Evolutionary conservation across 1,139 yeast species (phyloP).

Genomic region (Magnusiomyces magnusii): DNA sequence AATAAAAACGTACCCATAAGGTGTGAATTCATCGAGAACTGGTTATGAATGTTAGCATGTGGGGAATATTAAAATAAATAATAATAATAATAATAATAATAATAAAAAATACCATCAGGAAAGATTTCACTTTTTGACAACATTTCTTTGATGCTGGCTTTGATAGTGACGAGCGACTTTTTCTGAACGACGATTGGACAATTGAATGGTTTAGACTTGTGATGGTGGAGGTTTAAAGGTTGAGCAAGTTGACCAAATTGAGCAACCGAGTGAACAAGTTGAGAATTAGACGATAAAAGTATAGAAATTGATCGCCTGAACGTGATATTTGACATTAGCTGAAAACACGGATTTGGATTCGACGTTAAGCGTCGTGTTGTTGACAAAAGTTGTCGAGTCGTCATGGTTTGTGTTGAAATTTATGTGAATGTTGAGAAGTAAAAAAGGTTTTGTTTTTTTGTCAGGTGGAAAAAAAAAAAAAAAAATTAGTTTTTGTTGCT

Average conservation of each 20-base stretch:
- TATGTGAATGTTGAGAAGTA: no score
- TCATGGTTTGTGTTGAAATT: neutral
- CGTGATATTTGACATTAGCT: no score
- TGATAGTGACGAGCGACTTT: constrained; percentile 39
- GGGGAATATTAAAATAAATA: neutral
- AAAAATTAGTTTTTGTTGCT: neutral
- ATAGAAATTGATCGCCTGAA: no score
- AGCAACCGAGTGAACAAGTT: no score
- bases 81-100: no score
- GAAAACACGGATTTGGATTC: no score
- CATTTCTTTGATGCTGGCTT: constrained; percentile 56
- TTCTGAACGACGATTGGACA: neutral
- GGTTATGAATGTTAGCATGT: neutral
- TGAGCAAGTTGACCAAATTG: no score
- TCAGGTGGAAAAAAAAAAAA: neutral
- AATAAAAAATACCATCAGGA: constrained; percentile 51
- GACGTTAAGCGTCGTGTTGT: no score
- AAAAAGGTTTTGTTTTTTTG: no score
- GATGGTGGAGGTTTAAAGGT: neutral
- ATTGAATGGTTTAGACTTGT: neutral
- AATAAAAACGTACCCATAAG: constrained; percentile 17
- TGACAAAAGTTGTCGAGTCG: no score
- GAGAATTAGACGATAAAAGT: no score
- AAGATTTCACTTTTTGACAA: constrained; percentile 51
- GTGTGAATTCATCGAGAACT: constrained; percentile 33